Evolutionary conservation across 305 asterid genomes (phyloP).

Genomic region (Plantago rigida): DNA sequence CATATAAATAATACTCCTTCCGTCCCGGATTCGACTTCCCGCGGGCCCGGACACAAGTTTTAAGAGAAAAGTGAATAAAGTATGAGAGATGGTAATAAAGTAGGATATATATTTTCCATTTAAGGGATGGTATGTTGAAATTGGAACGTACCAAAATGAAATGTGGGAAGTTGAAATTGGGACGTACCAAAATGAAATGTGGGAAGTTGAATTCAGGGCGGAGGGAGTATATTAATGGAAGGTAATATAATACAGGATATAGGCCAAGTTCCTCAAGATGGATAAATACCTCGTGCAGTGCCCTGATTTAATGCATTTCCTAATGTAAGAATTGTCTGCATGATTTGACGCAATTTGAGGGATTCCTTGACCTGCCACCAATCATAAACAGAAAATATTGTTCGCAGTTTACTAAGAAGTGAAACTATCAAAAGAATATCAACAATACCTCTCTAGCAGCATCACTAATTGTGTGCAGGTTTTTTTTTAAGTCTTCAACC

Average conservation of each 20-base stretch:
- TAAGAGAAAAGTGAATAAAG: too few relatives aligned
- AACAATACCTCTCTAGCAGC: slow-evolving; percentile 74
- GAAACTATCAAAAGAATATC: slow-evolving; percentile 22
- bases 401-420: slow-evolving; percentile 12
- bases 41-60: too few relatives aligned
- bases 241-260: slow-evolving; percentile 13
- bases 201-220: too few relatives aligned
- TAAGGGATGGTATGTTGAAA: too few relatives aligned
- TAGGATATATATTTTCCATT: too few relatives aligned
- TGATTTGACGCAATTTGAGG: slow-evolving; percentile 71
- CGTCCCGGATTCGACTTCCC: too few relatives aligned
- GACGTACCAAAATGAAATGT: too few relatives aligned
- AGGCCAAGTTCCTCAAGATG: background rate
- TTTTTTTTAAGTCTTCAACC: slow-evolving; percentile 73
- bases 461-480: slow-evolving; percentile 66
- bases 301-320: slow-evolving; percentile 99
- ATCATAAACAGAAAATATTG: slow-evolving; percentile 26
- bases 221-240: background rate
- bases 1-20: slow-evolving; percentile 1
- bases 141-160: too few relatives aligned
- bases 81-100: too few relatives aligned
- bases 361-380: slow-evolving; percentile 78
- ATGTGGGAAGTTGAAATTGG: too few relatives aligned
- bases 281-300: slow-evolving; percentile 77
- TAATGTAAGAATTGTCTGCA: slow-evolving; percentile 94